Evolutionary conservation across 78 protist genomes (phyloP).

Genomic region (Parvularia atlantis): DNA sequence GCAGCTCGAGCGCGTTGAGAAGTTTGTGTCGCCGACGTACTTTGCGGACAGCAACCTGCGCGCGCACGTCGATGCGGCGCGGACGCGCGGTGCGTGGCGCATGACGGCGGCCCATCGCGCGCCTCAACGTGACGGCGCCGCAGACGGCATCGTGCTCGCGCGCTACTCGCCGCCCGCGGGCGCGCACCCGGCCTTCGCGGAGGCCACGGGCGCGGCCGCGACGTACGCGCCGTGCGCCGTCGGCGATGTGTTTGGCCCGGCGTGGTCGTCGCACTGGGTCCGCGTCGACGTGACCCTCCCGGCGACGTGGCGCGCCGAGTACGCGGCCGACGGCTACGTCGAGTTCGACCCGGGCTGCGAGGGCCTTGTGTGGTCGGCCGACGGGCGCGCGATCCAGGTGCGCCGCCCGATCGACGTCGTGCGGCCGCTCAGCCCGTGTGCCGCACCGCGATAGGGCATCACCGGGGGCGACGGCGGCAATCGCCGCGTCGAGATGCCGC

Average conservation of each 20-base stretch:
- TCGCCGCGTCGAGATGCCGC: conserved; percentile 22
- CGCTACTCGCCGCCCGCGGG: too few species aligned
- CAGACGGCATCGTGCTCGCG: not conserved
- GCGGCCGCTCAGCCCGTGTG: not conserved
- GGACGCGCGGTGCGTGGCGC: not conserved
- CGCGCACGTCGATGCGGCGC: not conserved
- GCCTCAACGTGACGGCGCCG: not conserved
- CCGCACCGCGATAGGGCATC: conserved; percentile 36
- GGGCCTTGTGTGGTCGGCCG: not conserved
- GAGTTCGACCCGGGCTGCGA: not conserved
- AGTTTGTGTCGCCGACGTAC: conserved; percentile 27
- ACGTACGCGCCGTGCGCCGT: too few species aligned
- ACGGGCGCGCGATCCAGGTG: not conserved
- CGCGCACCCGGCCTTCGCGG: too few species aligned
- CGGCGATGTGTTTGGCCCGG: not conserved
- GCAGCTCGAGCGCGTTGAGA: conserved; percentile 42
- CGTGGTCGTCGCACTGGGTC: not conserved
- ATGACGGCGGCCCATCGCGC: not conserved
- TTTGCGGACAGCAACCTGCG: conserved; percentile 35
- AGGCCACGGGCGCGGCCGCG: too few species aligned
- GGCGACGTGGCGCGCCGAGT: conserved; percentile 25
- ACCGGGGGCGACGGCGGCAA: conserved; percentile 56
- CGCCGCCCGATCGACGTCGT: not conserved
- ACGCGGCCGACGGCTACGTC: conserved; percentile 41
- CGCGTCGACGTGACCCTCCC: conserved; percentile 6